These are phyloP conservation scores for Anaeromyces robustus DNA, from an alignment of 192 early-diverging fungal genomes.

Conservation along the genomic window DNA sequence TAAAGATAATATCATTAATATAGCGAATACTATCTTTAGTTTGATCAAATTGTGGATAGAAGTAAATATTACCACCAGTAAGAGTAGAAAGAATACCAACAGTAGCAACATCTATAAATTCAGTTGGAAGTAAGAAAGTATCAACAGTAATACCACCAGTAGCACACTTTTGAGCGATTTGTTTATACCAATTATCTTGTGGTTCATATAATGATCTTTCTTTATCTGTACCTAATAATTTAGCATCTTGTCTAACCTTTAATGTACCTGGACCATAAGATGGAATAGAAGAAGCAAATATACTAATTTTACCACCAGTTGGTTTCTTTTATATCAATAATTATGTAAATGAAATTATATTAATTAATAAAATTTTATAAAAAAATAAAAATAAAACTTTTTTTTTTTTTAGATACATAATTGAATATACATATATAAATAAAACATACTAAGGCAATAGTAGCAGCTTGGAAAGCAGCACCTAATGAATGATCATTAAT, in stretches of 20 bases:
- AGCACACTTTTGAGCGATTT: conserved; percentile 67
- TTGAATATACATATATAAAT: too few species aligned
- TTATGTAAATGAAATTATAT: too few species aligned
- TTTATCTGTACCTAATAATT: conserved; percentile 81
- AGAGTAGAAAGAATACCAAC: conserved; percentile 56
- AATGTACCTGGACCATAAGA: conserved; percentile 75
- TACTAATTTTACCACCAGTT: conserved; percentile 69
- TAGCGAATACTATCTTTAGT: conserved; percentile 55
- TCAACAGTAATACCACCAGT: conserved; percentile 71
- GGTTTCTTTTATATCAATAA: conserved; percentile 20
- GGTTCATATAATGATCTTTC: conserved; percentile 75
- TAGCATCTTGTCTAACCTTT: conserved; percentile 74
- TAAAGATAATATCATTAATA: conserved; percentile 51
- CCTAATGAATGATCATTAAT: conserved; percentile 61
- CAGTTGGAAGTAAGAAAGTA: conserved; percentile 75
- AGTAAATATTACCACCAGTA: conserved; percentile 75
- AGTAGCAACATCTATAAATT: conserved; percentile 83
- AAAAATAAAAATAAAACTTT: too few species aligned
- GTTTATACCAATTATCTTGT: conserved; percentile 55
- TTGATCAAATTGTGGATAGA: conserved; percentile 69
- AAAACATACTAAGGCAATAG: conserved; percentile 48
- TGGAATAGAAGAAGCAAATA: conserved; percentile 84
- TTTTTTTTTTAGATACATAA: too few species aligned
- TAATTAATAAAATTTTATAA: too few species aligned
- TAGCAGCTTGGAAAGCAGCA: conserved; percentile 58